Evolutionary conservation across 768 basidiomycete genomes (phyloP).

Genomic region (Boletus vermiculosoides): DNA sequence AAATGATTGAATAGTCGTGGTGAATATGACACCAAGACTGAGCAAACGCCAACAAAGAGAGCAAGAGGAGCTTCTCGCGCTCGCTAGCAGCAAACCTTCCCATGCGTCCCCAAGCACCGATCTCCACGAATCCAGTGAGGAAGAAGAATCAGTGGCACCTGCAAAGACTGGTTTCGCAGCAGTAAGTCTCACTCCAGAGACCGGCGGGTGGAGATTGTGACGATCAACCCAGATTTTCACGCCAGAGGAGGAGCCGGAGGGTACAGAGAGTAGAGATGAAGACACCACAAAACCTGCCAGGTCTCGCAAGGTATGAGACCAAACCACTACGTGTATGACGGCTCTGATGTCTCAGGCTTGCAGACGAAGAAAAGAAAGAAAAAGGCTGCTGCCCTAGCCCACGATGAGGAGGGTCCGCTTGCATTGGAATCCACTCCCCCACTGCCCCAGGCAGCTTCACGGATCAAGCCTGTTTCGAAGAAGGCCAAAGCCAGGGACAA

Average conservation of each 20-base stretch:
- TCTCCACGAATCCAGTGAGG: slow-evolving; percentile 36
- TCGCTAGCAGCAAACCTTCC: slow-evolving; percentile 34
- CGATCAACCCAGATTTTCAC: slow-evolving; percentile 41
- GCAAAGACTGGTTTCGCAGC: slow-evolving; percentile 42
- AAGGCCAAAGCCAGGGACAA: slow-evolving; percentile 66
- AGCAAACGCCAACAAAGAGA: slow-evolving; percentile 89
- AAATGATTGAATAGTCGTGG: slow-evolving; percentile 2
- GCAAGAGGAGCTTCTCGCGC: slow-evolving; percentile 71
- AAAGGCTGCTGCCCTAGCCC: slow-evolving; percentile 14
- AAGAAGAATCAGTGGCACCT: slow-evolving; percentile 35
- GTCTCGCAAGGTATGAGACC: slow-evolving; percentile 24
- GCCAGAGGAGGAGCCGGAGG: slow-evolving; percentile 28
- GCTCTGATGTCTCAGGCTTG: slow-evolving; percentile 3
- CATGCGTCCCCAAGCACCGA: slow-evolving; percentile 7
- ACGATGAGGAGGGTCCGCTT: slow-evolving; percentile 1
- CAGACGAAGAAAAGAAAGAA: slow-evolving; percentile 45
- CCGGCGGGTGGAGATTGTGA: slow-evolving; percentile 19
- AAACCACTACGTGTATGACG: neutral
- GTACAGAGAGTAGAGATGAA: slow-evolving; percentile 24
- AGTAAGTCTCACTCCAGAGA: slow-evolving; percentile 32
- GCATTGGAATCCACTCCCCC: slow-evolving; percentile 6
- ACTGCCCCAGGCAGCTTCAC: slow-evolving; percentile 11
- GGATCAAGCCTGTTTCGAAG: slow-evolving; percentile 50
- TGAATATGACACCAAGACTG: slow-evolving; percentile 63
- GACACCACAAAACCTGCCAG: slow-evolving; percentile 17